Conservation (phyloP, 1,139 yeast species). For the Hansenula sp. region DNA sequence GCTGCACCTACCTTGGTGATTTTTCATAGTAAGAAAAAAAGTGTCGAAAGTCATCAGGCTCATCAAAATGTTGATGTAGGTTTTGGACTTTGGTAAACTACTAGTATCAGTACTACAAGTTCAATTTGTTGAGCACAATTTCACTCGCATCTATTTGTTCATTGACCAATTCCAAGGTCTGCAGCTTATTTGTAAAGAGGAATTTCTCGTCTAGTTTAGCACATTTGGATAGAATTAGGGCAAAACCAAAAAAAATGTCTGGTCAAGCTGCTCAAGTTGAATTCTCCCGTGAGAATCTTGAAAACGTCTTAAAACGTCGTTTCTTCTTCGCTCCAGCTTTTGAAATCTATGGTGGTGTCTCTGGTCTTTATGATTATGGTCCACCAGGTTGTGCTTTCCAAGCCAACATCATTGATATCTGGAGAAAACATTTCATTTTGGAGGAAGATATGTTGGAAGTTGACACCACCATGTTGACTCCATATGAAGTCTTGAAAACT, state of each 20-base stretch:
- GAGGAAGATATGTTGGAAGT: conserved; percentile 99
- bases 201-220: background rate
- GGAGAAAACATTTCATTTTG: conserved; percentile 97
- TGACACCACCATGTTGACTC: conserved; percentile 96
- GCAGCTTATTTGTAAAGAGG: background rate
- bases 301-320: conserved; percentile 88
- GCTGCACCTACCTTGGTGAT: background rate
- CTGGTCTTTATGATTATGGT: conserved; percentile 97
- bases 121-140: conserved; percentile 2
- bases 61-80: background rate
- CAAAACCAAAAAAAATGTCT: conserved; percentile 23
- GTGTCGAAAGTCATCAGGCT: background rate
- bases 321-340: conserved; percentile 97
- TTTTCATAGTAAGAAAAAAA: background rate
- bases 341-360: conserved; percentile 97
- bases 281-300: conserved; percentile 83
- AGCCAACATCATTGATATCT: conserved; percentile 87
- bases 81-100: background rate
- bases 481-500: conserved; percentile 94
- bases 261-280: conserved; percentile 43
- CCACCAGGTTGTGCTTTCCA: conserved; percentile 99
- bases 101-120: background rate
- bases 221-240: background rate
- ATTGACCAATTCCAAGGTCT: conserved; percentile 2
- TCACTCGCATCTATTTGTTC: background rate